Evolutionary conservation across 495 filamentous ascomycete species (phyloP), one percentile per base, ranked within the genome.

Genomic region (Hypomontagnella monticulosa): DNA sequence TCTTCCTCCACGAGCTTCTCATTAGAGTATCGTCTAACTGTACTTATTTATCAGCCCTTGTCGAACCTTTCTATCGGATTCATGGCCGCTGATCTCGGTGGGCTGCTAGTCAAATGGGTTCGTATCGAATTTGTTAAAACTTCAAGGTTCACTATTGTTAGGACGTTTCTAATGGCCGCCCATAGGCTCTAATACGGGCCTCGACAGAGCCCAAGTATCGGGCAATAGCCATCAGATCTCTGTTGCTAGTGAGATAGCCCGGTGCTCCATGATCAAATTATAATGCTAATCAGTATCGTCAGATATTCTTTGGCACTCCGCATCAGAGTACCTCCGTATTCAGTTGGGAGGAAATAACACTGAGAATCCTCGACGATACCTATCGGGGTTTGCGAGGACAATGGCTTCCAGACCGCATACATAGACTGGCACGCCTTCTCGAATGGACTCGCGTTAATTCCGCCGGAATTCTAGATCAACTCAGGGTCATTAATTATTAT

Each of bases 261-360:
- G 37, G 4, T 12, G 9, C 1, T 5, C 9, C 4, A 18, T 55
- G 4, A 11, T 14, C 5, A 10, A 32, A 16, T 14, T 11, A 1
- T 4, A 2, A 47, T 32, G 19, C 33, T 61, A 16, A 54, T n/a
- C 6, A 57, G 1, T 1, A 9, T 14, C 12, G 4, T 1, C 40
- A 61, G 58, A 11, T 54, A 4, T 61, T 61, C 18, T 61, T 54
- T 16, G 58, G 58, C 6, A 54, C 58, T 34, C 49, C 58, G 10
- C 58, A 61, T 41, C 58, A 48, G 20, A 33, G 16, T 10, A 54
- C 58, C 27, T 10, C 41, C 12, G 12, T 20, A 2, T 38, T 9
- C 33, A 14, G 32, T 36, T 61, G 58, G 58, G 49, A 61, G 47
- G 20, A 12, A 6, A 48, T 42, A 9, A 40, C 46, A 40, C 41